Evolutionary conservation across 1,284 basidiomycete species (phyloP).

Genomic region (Ganoderma lingzhi): DNA sequence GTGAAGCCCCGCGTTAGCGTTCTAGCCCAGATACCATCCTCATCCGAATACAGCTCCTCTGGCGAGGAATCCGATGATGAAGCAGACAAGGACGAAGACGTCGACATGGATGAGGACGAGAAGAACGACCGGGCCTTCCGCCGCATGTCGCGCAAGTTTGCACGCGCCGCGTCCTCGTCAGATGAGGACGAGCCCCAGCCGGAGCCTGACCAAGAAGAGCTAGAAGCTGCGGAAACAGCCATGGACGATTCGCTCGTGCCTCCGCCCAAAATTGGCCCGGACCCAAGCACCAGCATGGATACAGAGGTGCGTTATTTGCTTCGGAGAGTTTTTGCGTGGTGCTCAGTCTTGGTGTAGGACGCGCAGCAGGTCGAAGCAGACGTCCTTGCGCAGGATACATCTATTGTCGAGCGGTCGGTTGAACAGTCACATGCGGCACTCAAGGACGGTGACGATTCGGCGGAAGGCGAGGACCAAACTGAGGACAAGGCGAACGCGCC

Average conservation of each 20-base stretch:
- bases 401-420: conserved; percentile 2
- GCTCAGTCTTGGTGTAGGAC: conserved; percentile 20
- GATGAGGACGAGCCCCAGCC: conserved; percentile 37
- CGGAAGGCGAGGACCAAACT: not conserved
- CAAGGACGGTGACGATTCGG: not conserved
- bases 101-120: conserved; percentile 36
- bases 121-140: conserved; percentile 36
- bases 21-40: conserved; percentile 34
- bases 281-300: conserved; percentile 28
- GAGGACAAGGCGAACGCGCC: not conserved
- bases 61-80: conserved; percentile 28
- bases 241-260: conserved; percentile 25
- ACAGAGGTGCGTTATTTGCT: conserved; percentile 24
- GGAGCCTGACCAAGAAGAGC: conserved; percentile 15
- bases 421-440: not conserved
- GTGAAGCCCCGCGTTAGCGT: conserved; percentile 29
- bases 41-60: conserved; percentile 33
- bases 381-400: conserved; percentile 6
- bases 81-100: conserved; percentile 30
- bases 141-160: conserved; percentile 36
- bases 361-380: conserved; percentile 18
- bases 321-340: not conserved
- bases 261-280: conserved; percentile 32
- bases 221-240: conserved; percentile 4
- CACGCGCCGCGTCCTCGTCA: conserved; percentile 33